These are phyloP conservation scores for Podaxis sp. DNA, from an alignment of 768 basidiomycete species.

Conservation along the genomic window DNA sequence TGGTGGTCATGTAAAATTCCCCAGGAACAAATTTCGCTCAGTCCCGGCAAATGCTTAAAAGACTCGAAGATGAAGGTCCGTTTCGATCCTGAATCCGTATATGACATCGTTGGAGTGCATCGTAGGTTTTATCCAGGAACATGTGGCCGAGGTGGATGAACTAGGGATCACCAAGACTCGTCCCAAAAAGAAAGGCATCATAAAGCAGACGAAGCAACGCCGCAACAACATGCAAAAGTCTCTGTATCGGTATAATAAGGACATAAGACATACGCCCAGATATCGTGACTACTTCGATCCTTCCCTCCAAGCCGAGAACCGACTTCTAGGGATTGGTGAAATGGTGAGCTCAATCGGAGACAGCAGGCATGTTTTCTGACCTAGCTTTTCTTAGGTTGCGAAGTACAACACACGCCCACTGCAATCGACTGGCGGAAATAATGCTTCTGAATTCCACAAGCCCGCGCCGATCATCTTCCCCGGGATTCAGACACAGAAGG, in stretches of 20 bases:
- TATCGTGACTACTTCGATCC: slow-evolving; percentile 75
- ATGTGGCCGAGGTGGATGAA: slow-evolving; percentile 47
- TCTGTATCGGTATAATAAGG: slow-evolving; percentile 56
- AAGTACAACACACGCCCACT: slow-evolving; percentile 16
- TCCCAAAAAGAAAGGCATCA: slow-evolving; percentile 36
- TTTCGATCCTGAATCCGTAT: background rate
- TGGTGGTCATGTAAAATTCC: background rate
- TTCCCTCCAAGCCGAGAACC: slow-evolving; percentile 55
- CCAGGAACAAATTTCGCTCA: slow-evolving; percentile 54
- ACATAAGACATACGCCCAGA: slow-evolving; percentile 39
- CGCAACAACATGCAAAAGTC: slow-evolving; percentile 51
- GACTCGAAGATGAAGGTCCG: slow-evolving; percentile 71
- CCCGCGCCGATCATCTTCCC: background rate
- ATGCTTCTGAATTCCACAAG: background rate
- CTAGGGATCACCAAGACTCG: slow-evolving; percentile 45
- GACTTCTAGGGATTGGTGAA: slow-evolving; percentile 59
- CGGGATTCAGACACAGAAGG: slow-evolving; percentile 40
- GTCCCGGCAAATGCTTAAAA: slow-evolving; percentile 62
- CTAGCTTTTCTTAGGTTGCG: background rate
- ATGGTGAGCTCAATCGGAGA: slow-evolving; percentile 35
- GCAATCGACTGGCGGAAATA: slow-evolving; percentile 8
- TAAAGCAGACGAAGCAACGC: slow-evolving; percentile 41
- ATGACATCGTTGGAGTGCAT: background rate
- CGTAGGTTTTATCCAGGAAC: slow-evolving; percentile 61
- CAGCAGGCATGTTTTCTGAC: background rate